These are phyloP conservation scores for Physcia stellaris DNA, from an alignment of 495 filamentous ascomycete species.

Conservation along the genomic window DNA sequence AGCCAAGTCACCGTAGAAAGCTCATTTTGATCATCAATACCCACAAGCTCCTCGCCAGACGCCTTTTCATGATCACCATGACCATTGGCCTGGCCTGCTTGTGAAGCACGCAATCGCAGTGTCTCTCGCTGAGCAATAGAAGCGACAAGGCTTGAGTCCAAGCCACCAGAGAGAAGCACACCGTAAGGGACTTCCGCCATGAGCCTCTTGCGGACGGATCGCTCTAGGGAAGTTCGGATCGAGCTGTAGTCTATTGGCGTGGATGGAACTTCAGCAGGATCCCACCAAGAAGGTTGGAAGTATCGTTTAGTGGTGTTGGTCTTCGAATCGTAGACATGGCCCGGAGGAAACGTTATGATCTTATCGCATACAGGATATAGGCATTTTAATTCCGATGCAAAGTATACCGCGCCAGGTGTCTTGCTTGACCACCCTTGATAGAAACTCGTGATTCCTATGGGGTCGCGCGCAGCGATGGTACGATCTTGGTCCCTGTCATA, in stretches of 20 bases:
- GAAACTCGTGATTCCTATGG: constrained; percentile 93
- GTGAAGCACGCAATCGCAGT: constrained; percentile 51
- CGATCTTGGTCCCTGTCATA: constrained; percentile 89
- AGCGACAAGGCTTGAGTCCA: constrained; percentile 91
- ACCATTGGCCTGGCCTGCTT: constrained; percentile 23
- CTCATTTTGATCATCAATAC: constrained; percentile 83
- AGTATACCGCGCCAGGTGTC: constrained; percentile 78
- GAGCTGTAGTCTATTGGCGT: constrained; percentile 68
- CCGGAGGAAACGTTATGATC: constrained; percentile 86
- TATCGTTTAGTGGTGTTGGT: constrained; percentile 71
- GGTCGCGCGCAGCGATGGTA: constrained; percentile 85
- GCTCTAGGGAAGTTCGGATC: constrained; percentile 71
- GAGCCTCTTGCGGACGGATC: constrained; percentile 83
- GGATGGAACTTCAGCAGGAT: constrained; percentile 60
- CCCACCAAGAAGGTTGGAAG: constrained; percentile 88
- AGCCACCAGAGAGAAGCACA: constrained; percentile 84
- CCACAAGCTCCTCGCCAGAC: constrained; percentile 59
- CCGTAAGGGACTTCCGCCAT: constrained; percentile 99
- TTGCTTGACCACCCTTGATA: constrained; percentile 82
- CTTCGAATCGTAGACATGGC: constrained; percentile 88
- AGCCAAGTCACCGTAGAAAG: constrained; percentile 83
- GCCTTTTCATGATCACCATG: constrained; percentile 34
- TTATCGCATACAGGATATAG: constrained; percentile 89
- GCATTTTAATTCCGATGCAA: constrained; percentile 93
- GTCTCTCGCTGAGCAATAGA: constrained; percentile 92